Evolutionary conservation across 148 eudicot species (phyloP).

Genomic region (Talinum fruticosum): DNA sequence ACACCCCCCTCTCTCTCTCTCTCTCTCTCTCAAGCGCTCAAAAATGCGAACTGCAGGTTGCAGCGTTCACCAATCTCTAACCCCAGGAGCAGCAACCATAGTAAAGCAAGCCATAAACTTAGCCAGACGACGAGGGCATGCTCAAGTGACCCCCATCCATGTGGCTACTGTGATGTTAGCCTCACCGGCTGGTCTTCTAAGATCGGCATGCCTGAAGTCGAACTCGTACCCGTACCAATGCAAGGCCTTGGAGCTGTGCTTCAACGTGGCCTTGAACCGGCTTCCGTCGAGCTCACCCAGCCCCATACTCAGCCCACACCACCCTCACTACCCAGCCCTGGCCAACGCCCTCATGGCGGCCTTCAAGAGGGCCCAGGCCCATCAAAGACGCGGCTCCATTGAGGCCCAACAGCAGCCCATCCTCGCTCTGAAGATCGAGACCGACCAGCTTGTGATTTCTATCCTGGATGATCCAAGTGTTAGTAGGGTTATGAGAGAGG

Average conservation of each 20-base stretch:
- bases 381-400: conserved; percentile 76
- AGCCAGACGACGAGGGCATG: conserved; percentile 74
- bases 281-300: conserved; percentile 51
- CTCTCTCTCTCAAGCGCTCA: conserved; percentile 10
- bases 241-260: conserved; percentile 90
- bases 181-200: conserved; percentile 53
- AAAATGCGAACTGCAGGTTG: conserved; percentile 74
- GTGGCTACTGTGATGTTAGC: conserved; percentile 79
- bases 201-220: conserved; percentile 66
- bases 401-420: conserved; percentile 85
- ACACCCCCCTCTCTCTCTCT: not conserved
- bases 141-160: conserved; percentile 89
- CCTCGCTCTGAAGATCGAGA: conserved; percentile 66
- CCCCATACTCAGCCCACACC: conserved; percentile 44
- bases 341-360: conserved; percentile 66
- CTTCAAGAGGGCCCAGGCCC: conserved; percentile 89
- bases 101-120: conserved; percentile 80
- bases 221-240: conserved; percentile 85
- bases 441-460: conserved; percentile 70
- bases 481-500: conserved; percentile 91
- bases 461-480: conserved; percentile 93
- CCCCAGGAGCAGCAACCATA: conserved; percentile 52
- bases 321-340: conserved; percentile 46
- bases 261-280: conserved; percentile 94
- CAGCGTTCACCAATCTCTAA: conserved; percentile 68